A percentile compares a stretch with the other conserved stretches of the same genome.
Evolutionary conservation across 768 basidiomycete genomes (phyloP).

Genomic region (Pleurotus tuber-regium): DNA sequence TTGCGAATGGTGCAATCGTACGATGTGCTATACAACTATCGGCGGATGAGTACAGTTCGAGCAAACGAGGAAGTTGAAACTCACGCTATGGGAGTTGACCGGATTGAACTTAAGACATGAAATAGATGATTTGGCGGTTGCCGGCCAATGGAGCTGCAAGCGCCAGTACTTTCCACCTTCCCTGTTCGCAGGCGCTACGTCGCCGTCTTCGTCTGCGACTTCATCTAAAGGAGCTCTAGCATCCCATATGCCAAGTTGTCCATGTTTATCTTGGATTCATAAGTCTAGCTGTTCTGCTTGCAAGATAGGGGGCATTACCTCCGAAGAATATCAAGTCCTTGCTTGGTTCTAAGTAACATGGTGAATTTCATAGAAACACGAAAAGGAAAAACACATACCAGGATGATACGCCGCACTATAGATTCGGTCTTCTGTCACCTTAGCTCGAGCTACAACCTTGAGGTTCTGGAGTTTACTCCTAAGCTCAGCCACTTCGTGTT

Average conservation of each 20-base stretch:
- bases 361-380: not conserved
- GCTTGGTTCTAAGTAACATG: conserved; percentile 48
- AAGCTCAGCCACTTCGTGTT: conserved; percentile 51
- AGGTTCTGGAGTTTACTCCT: conserved; percentile 51
- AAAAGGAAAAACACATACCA: conserved; percentile 25
- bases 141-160: conserved; percentile 83
- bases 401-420: conserved; percentile 84
- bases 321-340: conserved; percentile 89
- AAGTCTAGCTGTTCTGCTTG: no score
- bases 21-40: conserved; percentile 74
- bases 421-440: conserved; percentile 71
- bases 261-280: conserved; percentile 72
- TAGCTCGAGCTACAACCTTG: conserved; percentile 73
- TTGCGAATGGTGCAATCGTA: conserved; percentile 79
- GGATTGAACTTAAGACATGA: conserved; percentile 79
- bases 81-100: conserved; percentile 67
- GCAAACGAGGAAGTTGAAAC: conserved; percentile 14
- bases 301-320: conserved; percentile 43
- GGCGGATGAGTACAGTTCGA: not conserved
- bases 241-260: conserved; percentile 85
- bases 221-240: conserved; percentile 70
- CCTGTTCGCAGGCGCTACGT: conserved; percentile 35
- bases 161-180: conserved; percentile 81
- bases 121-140: conserved; percentile 74
- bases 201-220: conserved; percentile 60